These are phyloP conservation scores for Pyrenophora seminiperda DNA, from an alignment of 2,329 filamentous ascomycete species.

Conservation along the genomic window DNA sequence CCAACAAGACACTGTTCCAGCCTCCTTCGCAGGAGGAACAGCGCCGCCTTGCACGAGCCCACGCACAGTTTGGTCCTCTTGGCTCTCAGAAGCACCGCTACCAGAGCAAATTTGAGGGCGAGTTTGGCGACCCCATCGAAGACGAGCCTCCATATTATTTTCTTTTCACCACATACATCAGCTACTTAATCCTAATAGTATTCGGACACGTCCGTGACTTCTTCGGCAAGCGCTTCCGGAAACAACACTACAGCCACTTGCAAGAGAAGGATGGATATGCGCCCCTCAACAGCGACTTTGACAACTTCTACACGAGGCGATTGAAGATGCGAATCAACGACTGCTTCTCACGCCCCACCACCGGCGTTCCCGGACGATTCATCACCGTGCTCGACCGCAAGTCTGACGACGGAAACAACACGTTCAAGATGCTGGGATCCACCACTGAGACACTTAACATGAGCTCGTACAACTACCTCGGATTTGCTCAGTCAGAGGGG, in stretches of 20 bases:
- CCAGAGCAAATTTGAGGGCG: conserved; percentile 83
- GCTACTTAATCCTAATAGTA: conserved; percentile 92
- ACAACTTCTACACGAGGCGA: conserved; percentile 95
- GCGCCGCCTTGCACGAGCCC: conserved; percentile 73
- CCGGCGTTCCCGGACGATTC: conserved; percentile 90
- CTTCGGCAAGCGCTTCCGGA: conserved; percentile 93
- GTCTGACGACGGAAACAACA: conserved; percentile 88
- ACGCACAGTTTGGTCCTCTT: conserved; percentile 91
- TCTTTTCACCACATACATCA: conserved; percentile 96
- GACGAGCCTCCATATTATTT: conserved; percentile 98
- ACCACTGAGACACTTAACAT: conserved; percentile 95
- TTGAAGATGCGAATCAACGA: conserved; percentile 95
- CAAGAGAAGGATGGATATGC: conserved; percentile 87
- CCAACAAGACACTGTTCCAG: conserved; percentile 77
- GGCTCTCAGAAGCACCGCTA: conserved; percentile 82
- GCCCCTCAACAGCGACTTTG: conserved; percentile 95
- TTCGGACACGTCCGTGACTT: conserved; percentile 96
- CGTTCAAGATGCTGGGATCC: conserved; percentile 87
- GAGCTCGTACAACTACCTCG: conserved; percentile 99
- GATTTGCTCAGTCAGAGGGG: conserved; percentile 95
- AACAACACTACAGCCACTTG: conserved; percentile 83
- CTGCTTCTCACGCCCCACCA: conserved; percentile 90
- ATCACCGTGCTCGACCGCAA: conserved; percentile 91
- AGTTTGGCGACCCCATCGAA: conserved; percentile 81
- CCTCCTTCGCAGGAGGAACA: conserved; percentile 85